Base-by-base conservation (phyloP, 352 stramenopile genomes). In the Aphanomyces euteiches region DNA sequence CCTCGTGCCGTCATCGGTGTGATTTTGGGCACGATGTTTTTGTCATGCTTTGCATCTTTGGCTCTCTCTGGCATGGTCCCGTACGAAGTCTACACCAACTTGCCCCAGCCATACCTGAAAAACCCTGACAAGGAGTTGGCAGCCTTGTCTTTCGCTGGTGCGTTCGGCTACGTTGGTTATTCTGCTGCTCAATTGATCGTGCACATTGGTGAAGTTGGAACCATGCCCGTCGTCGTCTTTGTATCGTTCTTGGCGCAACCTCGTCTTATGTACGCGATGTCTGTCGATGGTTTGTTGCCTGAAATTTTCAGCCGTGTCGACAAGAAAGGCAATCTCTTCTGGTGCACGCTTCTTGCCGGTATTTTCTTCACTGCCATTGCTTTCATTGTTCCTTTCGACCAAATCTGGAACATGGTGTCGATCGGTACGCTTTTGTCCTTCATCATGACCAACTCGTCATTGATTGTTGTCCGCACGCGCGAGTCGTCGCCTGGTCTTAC, bases 151-250 rank as follows among this genome's bases (percentile, higher is more conserved):
- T 12, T 50, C 43, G 43, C 43, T n/a, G 43, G 17, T 50, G 10
- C 43, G 1, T 50, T 50, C 17, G 43, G 43, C 15, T 50, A 65
- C 41, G 59, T 75, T 13, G 74, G 75, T 6, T 77, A 53, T 38
- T 64, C 66, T 34, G 69, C 78, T 77, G 74, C 77, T 7, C 67
- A 75, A 37, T 74, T 89, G 48, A 67, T 93, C 41, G 77, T 83
- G 10, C 82, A 81, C 34, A 72, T 83, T 63, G 88, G 88, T 56
- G 88, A 96, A 78, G 69, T 95, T 3, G 77, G 92, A 13, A 98
- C 92, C 17, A 92, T 98, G 75, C 95, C 95, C 0, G 74, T 98
- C 19, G 95, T 98, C 47, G 93, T 98, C 50, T 74, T 98, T 6
- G 84, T 98, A 13, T 92, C 83, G 57, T 92, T 98, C 67, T 74